Conservation (phyloP, 768 basidiomycete species). For the Suillus hirtellus region DNA sequence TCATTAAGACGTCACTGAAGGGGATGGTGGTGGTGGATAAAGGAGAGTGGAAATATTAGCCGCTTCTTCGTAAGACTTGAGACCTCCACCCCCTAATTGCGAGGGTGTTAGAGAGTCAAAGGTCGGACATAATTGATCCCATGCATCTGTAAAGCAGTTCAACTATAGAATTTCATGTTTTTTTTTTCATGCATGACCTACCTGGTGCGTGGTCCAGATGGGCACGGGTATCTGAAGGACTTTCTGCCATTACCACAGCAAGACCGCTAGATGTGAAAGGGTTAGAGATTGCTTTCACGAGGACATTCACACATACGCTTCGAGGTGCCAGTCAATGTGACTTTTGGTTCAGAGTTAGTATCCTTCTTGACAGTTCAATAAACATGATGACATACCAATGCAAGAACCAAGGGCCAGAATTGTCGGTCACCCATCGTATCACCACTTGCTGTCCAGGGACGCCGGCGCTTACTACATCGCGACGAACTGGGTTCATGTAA, state of each 20-base stretch:
- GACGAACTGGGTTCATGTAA: conserved; percentile 23
- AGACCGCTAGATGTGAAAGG: conserved; percentile 23
- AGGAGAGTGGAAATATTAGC: conserved; percentile 20
- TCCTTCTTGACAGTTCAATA: neutral
- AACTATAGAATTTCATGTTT: neutral
- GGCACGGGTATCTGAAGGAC: conserved; percentile 13
- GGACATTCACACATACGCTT: conserved; percentile 13
- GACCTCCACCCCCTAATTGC: conserved; percentile 23
- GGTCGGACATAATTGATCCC: conserved; percentile 27
- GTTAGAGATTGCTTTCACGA: neutral
- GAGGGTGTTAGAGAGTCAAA: conserved; percentile 20
- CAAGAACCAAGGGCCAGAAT: conserved; percentile 55
- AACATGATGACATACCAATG: conserved; percentile 20
- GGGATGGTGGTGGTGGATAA: conserved; percentile 10
- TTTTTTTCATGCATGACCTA: neutral
- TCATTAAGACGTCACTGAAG: too few species aligned
- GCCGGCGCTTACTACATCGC: conserved; percentile 41
- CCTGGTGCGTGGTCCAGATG: neutral
- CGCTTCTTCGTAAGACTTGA: conserved; percentile 20
- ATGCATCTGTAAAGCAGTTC: conserved; percentile 18
- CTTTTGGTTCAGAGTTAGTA: conserved; percentile 9
- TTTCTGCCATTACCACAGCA: conserved; percentile 32
- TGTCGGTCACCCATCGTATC: conserved; percentile 62
- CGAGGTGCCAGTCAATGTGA: conserved; percentile 24
- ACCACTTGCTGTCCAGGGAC: conserved; percentile 40